Evolutionary conservation across 2,329 filamentous ascomycete species (phyloP), one percentile per base, ranked within the genome.

Genomic region (Trichoderma polysporum): DNA sequence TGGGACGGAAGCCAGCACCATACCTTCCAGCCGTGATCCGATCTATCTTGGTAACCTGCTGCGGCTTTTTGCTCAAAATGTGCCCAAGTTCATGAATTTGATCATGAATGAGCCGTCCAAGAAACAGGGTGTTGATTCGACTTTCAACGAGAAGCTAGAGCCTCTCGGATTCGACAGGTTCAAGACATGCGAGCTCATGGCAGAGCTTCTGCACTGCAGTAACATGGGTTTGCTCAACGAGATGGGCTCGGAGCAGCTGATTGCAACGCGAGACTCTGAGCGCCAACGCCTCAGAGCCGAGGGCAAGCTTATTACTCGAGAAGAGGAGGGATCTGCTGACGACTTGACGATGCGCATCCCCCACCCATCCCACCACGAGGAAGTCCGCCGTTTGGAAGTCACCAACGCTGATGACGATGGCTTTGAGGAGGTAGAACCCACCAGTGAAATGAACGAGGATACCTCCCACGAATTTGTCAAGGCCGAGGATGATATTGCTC

Each of bases 161-260:
- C 94, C 95, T 4, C 85, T 99, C 10, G 95, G 95, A 2, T 99
- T 99, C 75, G 95, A 99, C 79, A 87, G 95, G 22, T 99, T 99
- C 84, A 99, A 99, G 83, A 98, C 95, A 0, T 99, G 95, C 78
- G 95, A 99, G 79, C 84, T 99, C 68, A 98, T 99, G 95, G 95
- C 95, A 1, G 95, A 99, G 79, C 83, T 99, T 52, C 81, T 99
- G 45, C 95, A 99, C 78, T 99, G 95, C 79, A 98, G 94, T 77
- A 99, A 99, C 76, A 99, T 99, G 95, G 94, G 92, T 6, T 83
- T 99, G 39, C 82, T 99, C 71, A 99, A 99, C 75, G 94, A 98
- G 76, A 83, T 88, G 10, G 95, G 94, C 35, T 94, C 93, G 12
- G 94, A 99, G 76, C 90, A 93, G 70, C 88, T 97, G 70, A 93